phyloP scores from a whole-genome alignment of 2,329 filamentous ascomycete species.

The Truncatella angustata region DNA sequence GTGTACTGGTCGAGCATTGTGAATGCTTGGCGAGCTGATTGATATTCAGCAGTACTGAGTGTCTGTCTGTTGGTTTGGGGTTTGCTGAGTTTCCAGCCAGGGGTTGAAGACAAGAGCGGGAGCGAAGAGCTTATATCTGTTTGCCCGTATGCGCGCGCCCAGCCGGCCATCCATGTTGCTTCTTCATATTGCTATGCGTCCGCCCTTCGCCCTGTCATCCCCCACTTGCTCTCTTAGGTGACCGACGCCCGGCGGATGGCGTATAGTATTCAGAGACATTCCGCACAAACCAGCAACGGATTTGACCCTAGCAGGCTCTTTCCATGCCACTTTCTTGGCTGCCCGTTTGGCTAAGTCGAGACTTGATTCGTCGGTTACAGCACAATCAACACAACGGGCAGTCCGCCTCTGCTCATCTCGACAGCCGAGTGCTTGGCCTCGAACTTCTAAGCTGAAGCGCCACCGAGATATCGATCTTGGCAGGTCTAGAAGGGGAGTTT shows the following conservation, averaged over 20 bases:
- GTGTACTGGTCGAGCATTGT: conserved; percentile 63
- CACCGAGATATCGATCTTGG: conserved; percentile 8
- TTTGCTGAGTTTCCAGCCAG: neutral
- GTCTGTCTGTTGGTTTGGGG: neutral
- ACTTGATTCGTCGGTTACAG: neutral
- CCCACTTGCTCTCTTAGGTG: conserved; percentile 3
- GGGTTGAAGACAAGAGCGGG: neutral
- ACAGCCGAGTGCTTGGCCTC: neutral
- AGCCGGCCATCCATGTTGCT: no score
- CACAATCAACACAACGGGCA: conserved; percentile 1
- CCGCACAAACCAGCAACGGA: neutral
- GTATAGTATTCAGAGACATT: neutral
- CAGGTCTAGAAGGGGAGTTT: conserved; percentile 4
- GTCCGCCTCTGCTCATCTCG: neutral
- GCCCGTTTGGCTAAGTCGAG: neutral
- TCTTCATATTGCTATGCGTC: neutral
- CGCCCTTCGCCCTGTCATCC: neutral
- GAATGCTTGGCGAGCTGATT: conserved; percentile 1
- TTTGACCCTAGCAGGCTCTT: neutral
- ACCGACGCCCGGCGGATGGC: conserved; percentile 3
- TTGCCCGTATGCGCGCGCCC: neutral
- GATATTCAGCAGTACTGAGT: neutral
- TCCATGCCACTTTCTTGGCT: conserved; percentile 1
- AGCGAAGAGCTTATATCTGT: conserved; percentile 5
- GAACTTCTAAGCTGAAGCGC: conserved; percentile 7